A percentile compares a stretch with the other conserved stretches of the same genome.
These are phyloP conservation scores for Aspergillus olivimuriae DNA, from an alignment of 495 filamentous ascomycete species.

Conservation along the genomic window DNA sequence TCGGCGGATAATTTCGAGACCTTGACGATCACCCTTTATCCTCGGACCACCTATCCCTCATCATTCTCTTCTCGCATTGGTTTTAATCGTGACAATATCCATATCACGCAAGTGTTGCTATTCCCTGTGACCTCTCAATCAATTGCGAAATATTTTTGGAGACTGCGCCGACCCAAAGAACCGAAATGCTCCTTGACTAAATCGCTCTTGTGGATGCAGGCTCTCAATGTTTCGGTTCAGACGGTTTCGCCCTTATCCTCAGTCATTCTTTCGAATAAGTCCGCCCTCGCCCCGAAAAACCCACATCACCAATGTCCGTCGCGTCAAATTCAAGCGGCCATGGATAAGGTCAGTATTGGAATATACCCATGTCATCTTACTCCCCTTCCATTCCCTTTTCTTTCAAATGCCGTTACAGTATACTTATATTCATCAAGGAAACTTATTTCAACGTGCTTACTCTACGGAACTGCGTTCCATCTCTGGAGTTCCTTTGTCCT, in stretches of 20 bases:
- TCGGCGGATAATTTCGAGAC: too few species aligned
- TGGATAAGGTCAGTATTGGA: constrained; percentile 29
- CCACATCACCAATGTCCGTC: constrained; percentile 21
- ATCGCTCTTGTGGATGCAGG: constrained; percentile 9
- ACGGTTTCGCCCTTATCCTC: constrained; percentile 24
- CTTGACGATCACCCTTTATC: too few species aligned
- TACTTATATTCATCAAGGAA: constrained; percentile 19
- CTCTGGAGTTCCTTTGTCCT: constrained; percentile 32
- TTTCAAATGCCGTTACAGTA: too few species aligned
- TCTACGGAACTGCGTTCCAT: constrained; percentile 35
- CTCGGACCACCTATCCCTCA: too few species aligned
- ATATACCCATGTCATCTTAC: not conserved
- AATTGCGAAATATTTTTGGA: constrained; percentile 1
- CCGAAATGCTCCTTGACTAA: constrained; percentile 10
- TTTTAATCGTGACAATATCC: too few species aligned
- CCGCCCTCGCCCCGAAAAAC: constrained; percentile 11
- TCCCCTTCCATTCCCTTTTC: too few species aligned
- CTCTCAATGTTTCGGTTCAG: constrained; percentile 35
- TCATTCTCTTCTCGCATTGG: too few species aligned
- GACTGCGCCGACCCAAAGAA: not conserved
- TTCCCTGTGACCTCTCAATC: too few species aligned
- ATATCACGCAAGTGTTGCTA: too few species aligned
- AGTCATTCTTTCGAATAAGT: constrained; percentile 18
- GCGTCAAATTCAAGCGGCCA: constrained; percentile 34
- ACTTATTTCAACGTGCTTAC: constrained; percentile 25